Evolutionary conservation across 176 grass and related monocot genomes (phyloP).

Genomic region (Aegilops tauschii): DNA sequence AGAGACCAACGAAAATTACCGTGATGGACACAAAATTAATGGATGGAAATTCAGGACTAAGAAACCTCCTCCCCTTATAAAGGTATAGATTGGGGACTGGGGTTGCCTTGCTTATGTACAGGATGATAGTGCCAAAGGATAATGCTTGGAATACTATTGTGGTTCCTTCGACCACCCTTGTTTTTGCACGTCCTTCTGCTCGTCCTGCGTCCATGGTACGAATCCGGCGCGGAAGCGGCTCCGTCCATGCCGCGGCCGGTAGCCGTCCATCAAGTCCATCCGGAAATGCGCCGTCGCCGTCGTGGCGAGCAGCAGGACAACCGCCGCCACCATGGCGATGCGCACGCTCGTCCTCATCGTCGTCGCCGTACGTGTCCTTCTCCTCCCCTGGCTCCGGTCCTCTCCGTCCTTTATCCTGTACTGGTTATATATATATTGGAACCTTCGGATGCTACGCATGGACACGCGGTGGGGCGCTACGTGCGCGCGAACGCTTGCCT

Average conservation of each 20-base stretch:
- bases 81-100: no score
- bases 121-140: no score
- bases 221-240: not conserved
- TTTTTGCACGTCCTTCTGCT: no score
- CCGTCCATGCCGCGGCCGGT: not conserved
- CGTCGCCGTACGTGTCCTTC: not conserved
- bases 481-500: not conserved
- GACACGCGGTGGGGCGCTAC: slow-evolving; percentile 6
- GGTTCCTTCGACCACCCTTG: no score
- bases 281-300: slow-evolving; percentile 11
- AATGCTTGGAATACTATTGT: no score
- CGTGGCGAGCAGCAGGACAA: not conserved
- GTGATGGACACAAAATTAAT: no score
- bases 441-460: not conserved
- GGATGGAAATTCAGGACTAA: no score
- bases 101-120: no score
- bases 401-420: no score
- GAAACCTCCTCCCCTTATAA: no score
- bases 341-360: not conserved
- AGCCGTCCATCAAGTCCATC: slow-evolving; percentile 11
- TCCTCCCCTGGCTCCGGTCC: not conserved
- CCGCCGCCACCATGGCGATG: not conserved
- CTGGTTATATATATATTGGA: not conserved
- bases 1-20: no score
- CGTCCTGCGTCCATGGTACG: no score